These are phyloP conservation scores for Peronospora destructor DNA, from an alignment of 352 stramenopile genomes.

Conservation along the genomic window DNA sequence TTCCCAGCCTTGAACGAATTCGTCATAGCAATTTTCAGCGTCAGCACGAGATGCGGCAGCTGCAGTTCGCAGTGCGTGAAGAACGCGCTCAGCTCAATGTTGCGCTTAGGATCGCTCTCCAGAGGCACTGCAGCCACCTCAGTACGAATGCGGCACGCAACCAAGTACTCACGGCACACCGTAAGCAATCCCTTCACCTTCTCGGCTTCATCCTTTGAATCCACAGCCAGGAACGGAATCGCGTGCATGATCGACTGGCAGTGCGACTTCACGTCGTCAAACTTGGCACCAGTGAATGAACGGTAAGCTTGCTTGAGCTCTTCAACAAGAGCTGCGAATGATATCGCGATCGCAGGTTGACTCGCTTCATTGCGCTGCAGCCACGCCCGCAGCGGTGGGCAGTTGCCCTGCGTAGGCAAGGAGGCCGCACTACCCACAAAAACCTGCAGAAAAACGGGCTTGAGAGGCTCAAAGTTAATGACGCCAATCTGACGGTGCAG, in stretches of 20 bases:
- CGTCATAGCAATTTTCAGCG: conserved; percentile 98
- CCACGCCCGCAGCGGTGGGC: conserved; percentile 65
- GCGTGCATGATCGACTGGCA: conserved; percentile 91
- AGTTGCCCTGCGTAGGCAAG: conserved; percentile 78
- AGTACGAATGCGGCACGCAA: conserved; percentile 94
- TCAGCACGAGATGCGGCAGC: conserved; percentile 95
- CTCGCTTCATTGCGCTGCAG: conserved; percentile 83
- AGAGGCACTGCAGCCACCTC: conserved; percentile 64
- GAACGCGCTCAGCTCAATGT: conserved; percentile 97
- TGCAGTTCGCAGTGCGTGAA: conserved; percentile 99
- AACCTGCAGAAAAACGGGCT: conserved; percentile 83
- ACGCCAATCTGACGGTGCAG: conserved; percentile 98
- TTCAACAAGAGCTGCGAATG: conserved; percentile 87
- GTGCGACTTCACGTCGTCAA: conserved; percentile 91
- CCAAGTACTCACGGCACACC: conserved; percentile 96
- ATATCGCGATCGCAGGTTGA: conserved; percentile 87
- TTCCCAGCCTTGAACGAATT: conserved; percentile 99
- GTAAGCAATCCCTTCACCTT: conserved; percentile 93
- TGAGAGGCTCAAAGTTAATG: conserved; percentile 95
- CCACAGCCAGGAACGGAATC: conserved; percentile 93
- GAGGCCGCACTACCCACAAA: conserved; percentile 77
- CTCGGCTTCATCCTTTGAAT: conserved; percentile 88
- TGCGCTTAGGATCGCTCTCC: conserved; percentile 76
- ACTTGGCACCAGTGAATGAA: conserved; percentile 96
- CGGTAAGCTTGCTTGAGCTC: conserved; percentile 93